A percentile compares a stretch with the other conserved stretches of the same genome.
phyloP scores from a whole-genome alignment of 2,329 filamentous ascomycete genomes.

The Talaromyces sp. region DNA sequence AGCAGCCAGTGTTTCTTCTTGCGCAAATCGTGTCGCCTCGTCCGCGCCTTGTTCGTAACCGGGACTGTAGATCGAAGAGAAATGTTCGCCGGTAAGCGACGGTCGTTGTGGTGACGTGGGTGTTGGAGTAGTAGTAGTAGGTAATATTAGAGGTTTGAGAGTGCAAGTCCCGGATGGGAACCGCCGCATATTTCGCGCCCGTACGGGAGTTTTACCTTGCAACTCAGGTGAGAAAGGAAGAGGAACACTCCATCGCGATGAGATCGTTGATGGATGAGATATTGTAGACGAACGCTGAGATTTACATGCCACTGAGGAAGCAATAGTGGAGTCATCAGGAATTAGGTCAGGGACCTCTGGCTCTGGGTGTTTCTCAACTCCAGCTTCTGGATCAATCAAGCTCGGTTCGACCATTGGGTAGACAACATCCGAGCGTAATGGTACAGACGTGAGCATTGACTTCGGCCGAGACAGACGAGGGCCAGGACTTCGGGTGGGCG shows the following conservation, averaged over 20 bases:
- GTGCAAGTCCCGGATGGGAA: conserved; percentile 36
- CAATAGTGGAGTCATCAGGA: conserved; percentile 13
- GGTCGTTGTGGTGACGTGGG: conserved; percentile 12
- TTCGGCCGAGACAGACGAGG: conserved; percentile 19
- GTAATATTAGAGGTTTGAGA: conserved; percentile 35
- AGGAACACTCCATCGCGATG: conserved; percentile 24
- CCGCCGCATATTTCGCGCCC: conserved; percentile 31
- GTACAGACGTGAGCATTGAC: conserved; percentile 21
- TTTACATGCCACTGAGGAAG: conserved; percentile 18
- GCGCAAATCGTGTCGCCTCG: conserved; percentile 19
- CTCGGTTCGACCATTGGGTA: conserved; percentile 3
- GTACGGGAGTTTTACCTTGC: conserved; percentile 22
- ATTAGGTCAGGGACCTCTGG: conserved; percentile 6
- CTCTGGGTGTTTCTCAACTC: conserved; percentile 2
- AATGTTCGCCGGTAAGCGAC: not conserved
- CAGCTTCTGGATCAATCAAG: not conserved
- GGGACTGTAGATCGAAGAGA: conserved; percentile 13
- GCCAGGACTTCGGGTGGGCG: conserved; percentile 17
- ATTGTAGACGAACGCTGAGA: conserved; percentile 28
- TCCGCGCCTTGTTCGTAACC: conserved; percentile 20
- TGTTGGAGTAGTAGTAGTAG: conserved; percentile 19
- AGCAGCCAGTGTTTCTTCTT: conserved; percentile 36
- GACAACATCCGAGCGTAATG: conserved; percentile 4
- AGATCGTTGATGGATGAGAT: conserved; percentile 24
- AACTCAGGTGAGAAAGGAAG: conserved; percentile 25